Base-by-base conservation (phyloP, 305 asterid genomes). In the Rubia tinctorum region DNA sequence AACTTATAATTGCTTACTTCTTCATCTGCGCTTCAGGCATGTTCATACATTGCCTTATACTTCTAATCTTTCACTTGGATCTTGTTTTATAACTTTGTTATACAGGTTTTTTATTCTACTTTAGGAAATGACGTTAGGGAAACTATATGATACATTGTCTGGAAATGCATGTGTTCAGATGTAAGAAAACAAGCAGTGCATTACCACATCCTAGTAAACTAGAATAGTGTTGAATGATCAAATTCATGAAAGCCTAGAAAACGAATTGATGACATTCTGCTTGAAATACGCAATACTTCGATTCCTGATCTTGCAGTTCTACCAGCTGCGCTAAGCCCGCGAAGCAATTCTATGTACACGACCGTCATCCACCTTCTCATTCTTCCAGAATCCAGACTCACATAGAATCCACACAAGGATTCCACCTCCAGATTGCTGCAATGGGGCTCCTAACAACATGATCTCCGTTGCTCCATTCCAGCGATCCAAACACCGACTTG, bases 401-500 rank as follows among this genome's bases (percentile, higher is more conserved):
- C 85, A 90, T 88, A 5, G 92, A 81, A 49, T 40, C 91, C 2
- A 78, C 84, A 0, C 51, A 71, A 7, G 86, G 78, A 56, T 66
- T 76, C 44, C 3, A 17, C 25, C 71, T 73, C 96, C 96, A 89
- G 7, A 80, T 73, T 61, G 77, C 97, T 1, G 92, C 95, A 5
- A 90, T 71, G 0, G 91, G 91, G 80, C 98, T 93, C 82, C 90
- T 79, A 79, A 89, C 98, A 1, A 17, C 75, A 83, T 93, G 95
- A 73, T 81, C 79, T 0, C 85, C 91, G 45, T 87, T 86, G 23
- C 84, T 75, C 96, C 91, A 91, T 40, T 88, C 96, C 12, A 92
- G 77, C 7, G 90, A 87, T 11, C 97, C 97, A 60, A 88, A 88
- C 2, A 89, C 81, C 4, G 93, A 82, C 75, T 79, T 82, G 4